phyloP scores from a whole-genome alignment of 306 rosid genomes.

The Carpinus viminea region DNA sequence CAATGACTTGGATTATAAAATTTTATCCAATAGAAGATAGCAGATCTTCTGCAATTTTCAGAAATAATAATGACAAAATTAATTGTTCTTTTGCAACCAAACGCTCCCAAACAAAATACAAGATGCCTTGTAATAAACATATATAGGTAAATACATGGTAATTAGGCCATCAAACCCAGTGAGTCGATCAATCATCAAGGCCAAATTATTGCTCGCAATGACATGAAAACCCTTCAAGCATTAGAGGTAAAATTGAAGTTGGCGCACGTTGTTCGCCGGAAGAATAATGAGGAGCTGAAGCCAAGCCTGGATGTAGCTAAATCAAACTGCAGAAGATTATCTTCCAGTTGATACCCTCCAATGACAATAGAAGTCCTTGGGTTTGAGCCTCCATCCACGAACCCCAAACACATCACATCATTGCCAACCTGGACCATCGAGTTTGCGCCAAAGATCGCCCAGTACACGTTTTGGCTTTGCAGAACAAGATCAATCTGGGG shows the following conservation, averaged over 20 bases:
- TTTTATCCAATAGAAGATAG: too few species aligned
- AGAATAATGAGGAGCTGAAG: conserved; percentile 38
- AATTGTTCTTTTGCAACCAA: too few species aligned
- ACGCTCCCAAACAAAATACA: too few species aligned
- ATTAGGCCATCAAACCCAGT: too few species aligned
- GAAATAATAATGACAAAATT: too few species aligned
- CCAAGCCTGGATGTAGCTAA: conserved; percentile 53
- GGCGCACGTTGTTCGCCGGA: conserved; percentile 44
- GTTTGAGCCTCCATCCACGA: conserved; percentile 52
- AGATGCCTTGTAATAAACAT: too few species aligned
- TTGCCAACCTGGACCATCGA: conserved; percentile 47
- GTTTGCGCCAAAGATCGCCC: conserved; percentile 56
- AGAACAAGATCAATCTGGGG: conserved; percentile 50
- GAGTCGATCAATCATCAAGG: too few species aligned
- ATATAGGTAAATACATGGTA: too few species aligned
- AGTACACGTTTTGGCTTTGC: conserved; percentile 42
- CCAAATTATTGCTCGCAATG: background rate
- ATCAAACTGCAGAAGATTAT: conserved; percentile 58
- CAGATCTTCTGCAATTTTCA: too few species aligned
- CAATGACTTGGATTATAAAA: too few species aligned
- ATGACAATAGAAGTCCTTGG: conserved; percentile 55
- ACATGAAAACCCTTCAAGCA: conserved; percentile 18
- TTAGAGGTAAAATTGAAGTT: conserved; percentile 58
- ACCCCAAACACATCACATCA: conserved; percentile 54
- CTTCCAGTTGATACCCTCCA: conserved; percentile 55